phyloP scores from a whole-genome alignment of 179 eudicot genomes.

The Carnegiea gigantea region DNA sequence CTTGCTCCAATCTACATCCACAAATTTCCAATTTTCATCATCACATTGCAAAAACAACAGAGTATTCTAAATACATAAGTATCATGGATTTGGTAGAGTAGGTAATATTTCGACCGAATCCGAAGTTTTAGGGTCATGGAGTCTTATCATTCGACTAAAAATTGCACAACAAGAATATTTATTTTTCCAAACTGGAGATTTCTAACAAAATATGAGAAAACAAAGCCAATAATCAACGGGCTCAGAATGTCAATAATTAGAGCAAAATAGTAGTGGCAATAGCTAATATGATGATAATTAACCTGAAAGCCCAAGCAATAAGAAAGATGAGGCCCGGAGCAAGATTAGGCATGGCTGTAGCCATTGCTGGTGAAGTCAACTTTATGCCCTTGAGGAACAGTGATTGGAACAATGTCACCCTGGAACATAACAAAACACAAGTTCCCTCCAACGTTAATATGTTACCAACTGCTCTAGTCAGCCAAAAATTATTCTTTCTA shows the following conservation, averaged over 20 bases:
- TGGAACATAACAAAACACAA: slow-evolving; percentile 16
- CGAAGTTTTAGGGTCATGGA: too few relatives aligned
- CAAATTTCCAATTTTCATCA: neutral
- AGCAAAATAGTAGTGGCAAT: too few relatives aligned
- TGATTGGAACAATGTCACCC: slow-evolving; percentile 64
- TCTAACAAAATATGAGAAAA: too few relatives aligned
- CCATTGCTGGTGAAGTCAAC: slow-evolving; percentile 72
- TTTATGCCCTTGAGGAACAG: slow-evolving; percentile 54
- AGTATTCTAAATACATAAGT: too few relatives aligned
- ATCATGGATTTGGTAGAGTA: too few relatives aligned
- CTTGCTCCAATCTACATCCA: neutral
- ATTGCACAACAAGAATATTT: too few relatives aligned
- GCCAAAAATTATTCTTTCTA: neutral
- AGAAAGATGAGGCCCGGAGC: slow-evolving; percentile 69
- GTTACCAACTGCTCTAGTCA: neutral
- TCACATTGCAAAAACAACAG: too few relatives aligned
- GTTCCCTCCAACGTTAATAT: neutral
- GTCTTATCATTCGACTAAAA: too few relatives aligned
- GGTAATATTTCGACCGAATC: too few relatives aligned
- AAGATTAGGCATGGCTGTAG: slow-evolving; percentile 80
- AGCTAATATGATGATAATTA: neutral
- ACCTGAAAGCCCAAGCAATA: slow-evolving; percentile 69
- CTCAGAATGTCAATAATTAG: too few relatives aligned
- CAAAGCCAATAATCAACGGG: too few relatives aligned
- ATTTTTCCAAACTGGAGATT: too few relatives aligned